Base-by-base conservation (phyloP, 2,329 filamentous ascomycete genomes). In the Ceratocystis colombiana region DNA sequence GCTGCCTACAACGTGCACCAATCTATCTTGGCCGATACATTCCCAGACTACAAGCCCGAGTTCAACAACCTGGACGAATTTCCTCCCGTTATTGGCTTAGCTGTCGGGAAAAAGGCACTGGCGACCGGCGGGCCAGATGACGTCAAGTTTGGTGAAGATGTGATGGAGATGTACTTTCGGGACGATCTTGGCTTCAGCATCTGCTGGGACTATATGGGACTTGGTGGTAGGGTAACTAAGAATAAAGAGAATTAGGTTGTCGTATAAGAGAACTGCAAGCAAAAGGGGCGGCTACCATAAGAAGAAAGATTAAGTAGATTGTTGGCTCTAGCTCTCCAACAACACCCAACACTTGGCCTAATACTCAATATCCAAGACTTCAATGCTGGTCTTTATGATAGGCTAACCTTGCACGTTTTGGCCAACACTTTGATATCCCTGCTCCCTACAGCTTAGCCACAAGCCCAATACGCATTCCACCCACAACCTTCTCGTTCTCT, bases 91-190 rank as follows among this genome's bases (percentile, higher is more conserved):
- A 90, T 92, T 69, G 87, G 84, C 0, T 75, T 91, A 2, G 88
- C 88, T 0, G 79, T 91, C 1, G 88, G 88, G 44, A 86, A 84
- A 73, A 83, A 85, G 71, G 88, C 85, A 1, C 78, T 90, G 1
- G 81, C 82, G 1, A 89, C 84, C 70, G 81, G 80, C 57, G 79
- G 82, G 0, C 78, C 78, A 0, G 77, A 76, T 1, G 86, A 86
- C 0, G 82, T 84, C 55, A 77, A 77, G 30, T 79, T 77, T 53
- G 87, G 87, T 0, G 81, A 84, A 68, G 84, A 89, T 62, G 78
- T 88, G 12, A 80, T 85, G 78, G 73, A 83, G 69, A 74, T 76
- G 4, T 87, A 86, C 72, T 90, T 91, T 73, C 81, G 83, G 20
- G 79, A 87, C 64, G 88, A 90, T 71, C 75, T 91, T 66, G 88